phyloP scores from a whole-genome alignment of 352 stramenopile genomes.

The Saprolegnia diclina region DNA sequence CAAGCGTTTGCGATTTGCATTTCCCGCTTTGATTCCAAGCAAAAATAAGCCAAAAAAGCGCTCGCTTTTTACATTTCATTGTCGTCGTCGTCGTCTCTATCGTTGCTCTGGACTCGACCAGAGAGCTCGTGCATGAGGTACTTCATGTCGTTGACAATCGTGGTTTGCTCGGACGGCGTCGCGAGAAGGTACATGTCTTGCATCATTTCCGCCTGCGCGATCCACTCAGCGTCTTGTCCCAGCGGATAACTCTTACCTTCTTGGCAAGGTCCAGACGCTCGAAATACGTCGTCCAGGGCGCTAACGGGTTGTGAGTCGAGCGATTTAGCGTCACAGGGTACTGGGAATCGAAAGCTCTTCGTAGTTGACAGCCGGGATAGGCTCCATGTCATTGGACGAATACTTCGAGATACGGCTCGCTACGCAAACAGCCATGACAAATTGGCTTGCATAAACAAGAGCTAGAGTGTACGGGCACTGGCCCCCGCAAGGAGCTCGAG shows the following conservation, averaged over 20 bases:
- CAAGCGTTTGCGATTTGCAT: conserved; percentile 91
- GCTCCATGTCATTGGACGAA: conserved; percentile 16
- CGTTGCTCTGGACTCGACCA: neutral
- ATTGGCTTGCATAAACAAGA: neutral
- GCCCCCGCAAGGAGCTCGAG: conserved; percentile 11
- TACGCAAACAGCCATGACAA: neutral
- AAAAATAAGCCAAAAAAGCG: conserved; percentile 37
- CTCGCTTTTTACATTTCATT: conserved; percentile 21
- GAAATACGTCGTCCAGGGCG: conserved; percentile 16
- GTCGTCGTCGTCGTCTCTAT: conserved; percentile 23
- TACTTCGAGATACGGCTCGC: conserved; percentile 22
- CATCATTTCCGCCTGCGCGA: conserved; percentile 19
- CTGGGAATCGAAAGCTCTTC: conserved; percentile 1
- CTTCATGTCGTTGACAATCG: conserved; percentile 29
- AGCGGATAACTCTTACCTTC: conserved; percentile 11
- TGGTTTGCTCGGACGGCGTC: conserved; percentile 22
- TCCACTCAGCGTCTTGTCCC: too few species aligned
- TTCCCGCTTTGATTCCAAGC: conserved; percentile 88
- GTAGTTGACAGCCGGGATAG: conserved; percentile 17
- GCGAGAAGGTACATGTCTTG: conserved; percentile 25
- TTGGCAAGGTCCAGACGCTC: neutral
- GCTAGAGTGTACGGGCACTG: neutral
- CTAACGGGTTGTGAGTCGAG: neutral
- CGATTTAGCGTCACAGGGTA: neutral
- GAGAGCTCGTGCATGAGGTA: conserved; percentile 23